phyloP scores from a whole-genome alignment of 1,284 basidiomycete species.

The Cutaneotrichosporon mucoides region DNA sequence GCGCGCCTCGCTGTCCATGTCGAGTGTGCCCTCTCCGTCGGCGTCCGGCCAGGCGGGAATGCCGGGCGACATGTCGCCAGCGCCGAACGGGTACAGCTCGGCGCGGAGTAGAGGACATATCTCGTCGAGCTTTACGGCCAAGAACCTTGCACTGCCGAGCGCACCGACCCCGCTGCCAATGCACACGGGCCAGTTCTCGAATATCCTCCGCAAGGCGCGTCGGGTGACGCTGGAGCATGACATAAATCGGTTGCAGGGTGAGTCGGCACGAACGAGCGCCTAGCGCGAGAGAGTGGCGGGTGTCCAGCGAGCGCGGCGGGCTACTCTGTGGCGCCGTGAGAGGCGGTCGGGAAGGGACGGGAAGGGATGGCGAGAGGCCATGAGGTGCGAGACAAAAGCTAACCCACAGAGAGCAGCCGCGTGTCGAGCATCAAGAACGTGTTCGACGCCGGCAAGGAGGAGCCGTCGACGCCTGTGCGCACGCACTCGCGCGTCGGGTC shows the following conservation, averaged over 20 bases:
- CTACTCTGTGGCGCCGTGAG: too few species aligned
- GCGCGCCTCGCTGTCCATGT: slow-evolving; percentile 3
- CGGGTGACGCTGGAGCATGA: slow-evolving; percentile 48
- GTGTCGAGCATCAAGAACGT: slow-evolving; percentile 13
- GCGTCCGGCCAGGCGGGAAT: not conserved
- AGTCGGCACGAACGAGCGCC: too few species aligned
- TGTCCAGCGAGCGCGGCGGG: too few species aligned
- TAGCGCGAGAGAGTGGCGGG: too few species aligned
- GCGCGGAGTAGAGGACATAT: slow-evolving; percentile 10
- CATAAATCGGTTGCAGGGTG: slow-evolving; percentile 32
- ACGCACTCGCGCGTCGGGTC: not conserved
- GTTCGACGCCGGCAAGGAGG: slow-evolving; percentile 4
- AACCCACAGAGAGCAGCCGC: not conserved
- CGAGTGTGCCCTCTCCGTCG: not conserved
- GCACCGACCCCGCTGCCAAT: slow-evolving; percentile 39
- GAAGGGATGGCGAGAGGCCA: too few species aligned
- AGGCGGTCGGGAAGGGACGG: too few species aligned
- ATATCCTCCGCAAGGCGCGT: slow-evolving; percentile 30
- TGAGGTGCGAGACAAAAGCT: too few species aligned
- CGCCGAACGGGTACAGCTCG: slow-evolving; percentile 4
- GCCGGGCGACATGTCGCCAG: not conserved
- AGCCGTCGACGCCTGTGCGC: too few species aligned
- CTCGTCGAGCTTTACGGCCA: slow-evolving; percentile 34
- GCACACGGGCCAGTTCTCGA: slow-evolving; percentile 33
- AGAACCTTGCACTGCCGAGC: slow-evolving; percentile 33